These are phyloP conservation scores for Paraphoma sp. DNA, from an alignment of 2,329 filamentous ascomycete species.

Conservation along the genomic window DNA sequence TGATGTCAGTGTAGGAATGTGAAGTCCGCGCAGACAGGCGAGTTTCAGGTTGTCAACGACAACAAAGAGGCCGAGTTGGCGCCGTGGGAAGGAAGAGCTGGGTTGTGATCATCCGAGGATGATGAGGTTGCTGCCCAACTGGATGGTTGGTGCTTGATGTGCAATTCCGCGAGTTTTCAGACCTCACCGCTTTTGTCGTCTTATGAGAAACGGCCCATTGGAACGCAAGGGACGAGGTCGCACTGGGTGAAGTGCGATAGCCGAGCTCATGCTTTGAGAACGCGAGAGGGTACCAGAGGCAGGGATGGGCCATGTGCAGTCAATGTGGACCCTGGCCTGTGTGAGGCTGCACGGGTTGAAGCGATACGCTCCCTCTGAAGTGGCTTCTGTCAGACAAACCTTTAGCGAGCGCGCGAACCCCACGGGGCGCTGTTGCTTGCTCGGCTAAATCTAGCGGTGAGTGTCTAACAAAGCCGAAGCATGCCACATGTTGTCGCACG, in stretches of 20 bases:
- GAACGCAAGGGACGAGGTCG: conserved; percentile 2
- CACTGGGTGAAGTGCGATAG: not conserved
- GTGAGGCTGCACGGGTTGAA: conserved; percentile 16
- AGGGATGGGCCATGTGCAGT: conserved; percentile 2
- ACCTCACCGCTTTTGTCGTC: conserved; percentile 1
- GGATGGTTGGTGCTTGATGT: not conserved
- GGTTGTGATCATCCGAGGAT: not conserved
- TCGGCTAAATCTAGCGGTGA: conserved; percentile 29
- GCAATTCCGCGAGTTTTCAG: not conserved
- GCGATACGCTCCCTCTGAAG: conserved; percentile 12
- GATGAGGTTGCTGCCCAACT: conserved; percentile 1
- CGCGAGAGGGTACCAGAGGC: conserved; percentile 3
- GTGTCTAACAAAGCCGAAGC: conserved; percentile 29
- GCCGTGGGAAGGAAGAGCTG: not conserved
- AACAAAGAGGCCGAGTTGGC: conserved; percentile 1
- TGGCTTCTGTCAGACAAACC: conserved; percentile 1
- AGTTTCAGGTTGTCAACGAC: conserved; percentile 1
- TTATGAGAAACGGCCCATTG: not conserved
- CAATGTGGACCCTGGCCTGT: not conserved
- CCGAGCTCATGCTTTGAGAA: not conserved
- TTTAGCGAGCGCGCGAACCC: conserved; percentile 5
- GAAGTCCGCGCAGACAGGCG: not conserved
- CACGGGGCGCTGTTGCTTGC: conserved; percentile 17
- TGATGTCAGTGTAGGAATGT: conserved; percentile 4
- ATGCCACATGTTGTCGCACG: conserved; percentile 18